phyloP scores from a whole-genome alignment of 208 protist genomes.

The Leishmania guyanensis region DNA sequence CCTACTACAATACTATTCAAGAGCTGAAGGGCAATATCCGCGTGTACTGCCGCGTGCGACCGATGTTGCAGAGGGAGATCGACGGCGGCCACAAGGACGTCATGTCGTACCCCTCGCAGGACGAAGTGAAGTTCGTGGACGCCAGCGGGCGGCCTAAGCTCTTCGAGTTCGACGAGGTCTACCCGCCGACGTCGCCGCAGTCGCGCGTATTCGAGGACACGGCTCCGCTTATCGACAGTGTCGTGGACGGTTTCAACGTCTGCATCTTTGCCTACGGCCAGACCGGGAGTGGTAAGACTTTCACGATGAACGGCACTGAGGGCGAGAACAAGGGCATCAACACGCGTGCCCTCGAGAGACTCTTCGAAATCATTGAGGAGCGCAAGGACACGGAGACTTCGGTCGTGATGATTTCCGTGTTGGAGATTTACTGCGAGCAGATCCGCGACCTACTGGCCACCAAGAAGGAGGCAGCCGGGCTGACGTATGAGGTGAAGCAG shows the following conservation, averaged over 20 bases:
- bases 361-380: constrained; percentile 90
- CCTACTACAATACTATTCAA: constrained; percentile 94
- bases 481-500: constrained; percentile 87
- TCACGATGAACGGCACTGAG: constrained; percentile 86
- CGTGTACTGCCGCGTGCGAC: constrained; percentile 94
- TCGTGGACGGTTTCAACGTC: constrained; percentile 95
- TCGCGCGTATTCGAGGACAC: constrained; percentile 92
- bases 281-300: constrained; percentile 92
- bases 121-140: constrained; percentile 86
- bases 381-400: constrained; percentile 86
- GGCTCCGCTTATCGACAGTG: constrained; percentile 91
- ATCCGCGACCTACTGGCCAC: constrained; percentile 86
- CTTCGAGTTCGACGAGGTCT: constrained; percentile 94
- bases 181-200: constrained; percentile 75
- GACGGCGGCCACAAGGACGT: constrained; percentile 72
- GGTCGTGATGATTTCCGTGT: constrained; percentile 79
- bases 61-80: constrained; percentile 83
- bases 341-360: constrained; percentile 81
- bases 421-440: constrained; percentile 93
- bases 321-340: constrained; percentile 89
- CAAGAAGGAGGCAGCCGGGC: constrained; percentile 54
- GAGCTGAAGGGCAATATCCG: constrained; percentile 94
- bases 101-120: constrained; percentile 78
- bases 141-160: constrained; percentile 74
- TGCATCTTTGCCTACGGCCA: constrained; percentile 95